A percentile compares a stretch with the other conserved stretches of the same genome.
These are phyloP conservation scores for Neonectria sp. DNA, from an alignment of 2,329 filamentous ascomycete genomes.

Conservation along the genomic window DNA sequence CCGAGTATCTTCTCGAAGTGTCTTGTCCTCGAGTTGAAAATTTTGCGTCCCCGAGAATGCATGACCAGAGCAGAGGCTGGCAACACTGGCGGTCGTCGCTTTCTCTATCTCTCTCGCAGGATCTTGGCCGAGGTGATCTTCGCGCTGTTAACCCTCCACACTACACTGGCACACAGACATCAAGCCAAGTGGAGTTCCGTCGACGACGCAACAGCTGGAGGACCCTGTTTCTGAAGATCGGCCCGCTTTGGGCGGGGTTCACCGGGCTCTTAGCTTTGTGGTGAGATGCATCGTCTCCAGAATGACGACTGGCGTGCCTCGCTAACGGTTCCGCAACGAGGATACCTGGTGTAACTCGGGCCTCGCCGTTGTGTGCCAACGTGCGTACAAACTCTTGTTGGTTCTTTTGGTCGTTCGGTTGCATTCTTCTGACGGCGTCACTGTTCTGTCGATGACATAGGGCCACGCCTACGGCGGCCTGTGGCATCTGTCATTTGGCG, in stretches of 20 bases:
- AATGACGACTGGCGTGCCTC: slow-evolving; percentile 43
- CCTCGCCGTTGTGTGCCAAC: slow-evolving; percentile 7
- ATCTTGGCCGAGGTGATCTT: slow-evolving; percentile 15
- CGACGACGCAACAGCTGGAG: slow-evolving; percentile 31
- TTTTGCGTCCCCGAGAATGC: neutral
- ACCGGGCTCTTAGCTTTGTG: slow-evolving; percentile 36
- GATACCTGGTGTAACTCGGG: slow-evolving; percentile 25
- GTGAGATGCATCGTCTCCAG: slow-evolving; percentile 34
- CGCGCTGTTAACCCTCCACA: slow-evolving; percentile 20
- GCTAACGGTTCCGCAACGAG: slow-evolving; percentile 28
- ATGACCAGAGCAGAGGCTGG: neutral
- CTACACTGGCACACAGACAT: slow-evolving; percentile 13
- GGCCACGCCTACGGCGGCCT: slow-evolving; percentile 3
- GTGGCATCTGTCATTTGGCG: slow-evolving; percentile 10
- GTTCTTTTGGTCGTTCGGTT: neutral
- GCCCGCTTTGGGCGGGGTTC: slow-evolving; percentile 44
- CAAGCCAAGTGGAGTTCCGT: slow-evolving; percentile 28
- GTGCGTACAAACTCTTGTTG: neutral
- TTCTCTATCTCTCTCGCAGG: neutral
- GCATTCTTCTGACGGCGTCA: neutral
- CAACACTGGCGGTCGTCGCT: neutral
- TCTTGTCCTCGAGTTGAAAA: slow-evolving; percentile 10
- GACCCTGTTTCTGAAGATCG: slow-evolving; percentile 42
- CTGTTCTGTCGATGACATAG: slow-evolving; percentile 1
- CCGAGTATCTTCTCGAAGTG: slow-evolving; percentile 11